A percentile compares a stretch with the other conserved stretches of the same genome.
These are phyloP conservation scores for Helicostylum pulchrum DNA, from an alignment of 192 early-diverging fungal species.

Conservation along the genomic window DNA sequence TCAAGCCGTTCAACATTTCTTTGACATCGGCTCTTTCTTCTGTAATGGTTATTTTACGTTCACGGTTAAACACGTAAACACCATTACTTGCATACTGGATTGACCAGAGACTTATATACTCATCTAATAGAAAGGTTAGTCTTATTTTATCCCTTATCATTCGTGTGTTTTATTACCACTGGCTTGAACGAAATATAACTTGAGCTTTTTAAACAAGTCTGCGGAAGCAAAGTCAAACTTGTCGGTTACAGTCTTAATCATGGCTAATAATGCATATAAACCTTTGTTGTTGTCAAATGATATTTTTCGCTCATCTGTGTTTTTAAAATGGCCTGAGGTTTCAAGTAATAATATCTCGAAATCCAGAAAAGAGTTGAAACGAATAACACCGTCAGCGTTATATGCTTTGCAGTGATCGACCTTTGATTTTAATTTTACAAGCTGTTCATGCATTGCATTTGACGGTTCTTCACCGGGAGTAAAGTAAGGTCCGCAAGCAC, in stretches of 20 bases:
- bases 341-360: slow-evolving; percentile 1
- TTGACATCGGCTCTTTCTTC: background rate
- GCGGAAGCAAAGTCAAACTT: background rate
- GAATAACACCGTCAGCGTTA: slow-evolving; percentile 1
- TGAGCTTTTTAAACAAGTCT: background rate
- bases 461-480: background rate
- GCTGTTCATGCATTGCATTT: background rate
- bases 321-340: background rate
- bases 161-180: background rate
- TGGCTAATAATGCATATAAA: background rate
- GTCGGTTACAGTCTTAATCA: background rate
- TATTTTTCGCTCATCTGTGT: slow-evolving; percentile 1
- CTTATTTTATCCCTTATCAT: background rate
- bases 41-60: background rate
- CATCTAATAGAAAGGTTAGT: background rate
- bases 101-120: background rate
- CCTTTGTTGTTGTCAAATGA: slow-evolving; percentile 4
- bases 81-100: background rate
- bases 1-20: background rate
- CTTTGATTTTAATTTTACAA: background rate
- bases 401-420: background rate
- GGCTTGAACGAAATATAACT: background rate
- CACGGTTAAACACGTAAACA: background rate
- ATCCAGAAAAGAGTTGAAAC: background rate
- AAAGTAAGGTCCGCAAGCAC: background rate